Base-by-base conservation (phyloP, 805 yeast genomes). In the Teunomyces lycoperdinae region DNA sequence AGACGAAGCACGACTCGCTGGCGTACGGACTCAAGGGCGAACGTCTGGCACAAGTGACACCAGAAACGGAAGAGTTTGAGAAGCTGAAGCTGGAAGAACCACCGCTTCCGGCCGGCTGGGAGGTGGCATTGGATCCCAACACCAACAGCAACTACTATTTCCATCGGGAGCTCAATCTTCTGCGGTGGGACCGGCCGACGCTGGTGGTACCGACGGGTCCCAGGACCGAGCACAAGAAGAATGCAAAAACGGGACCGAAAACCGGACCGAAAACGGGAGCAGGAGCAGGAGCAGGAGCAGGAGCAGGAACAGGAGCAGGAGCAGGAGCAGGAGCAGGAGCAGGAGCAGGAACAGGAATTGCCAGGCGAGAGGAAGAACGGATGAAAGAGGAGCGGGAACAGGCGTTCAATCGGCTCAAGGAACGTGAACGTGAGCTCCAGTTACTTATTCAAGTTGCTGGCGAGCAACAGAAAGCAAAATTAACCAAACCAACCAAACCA, bases 81-180 rank as follows among this genome's bases (percentile, higher is more conserved):
- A 44, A 46, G 9, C 32, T 44, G 2, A 57, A 50, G 9, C 16
- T 40, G 3, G 51, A 64, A 4, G 61, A 57, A 2, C 24, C 10
- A 0, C 70, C 10, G 1, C 70, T 83, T 26, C 88, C 89, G 1
- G 70, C 70, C 0, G 87, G 87, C 2, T 86, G 94, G 94, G 81
- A 78, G 44, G 71, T 76, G 54, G 82, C 85, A 0, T 62, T 63
- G 20, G 83, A 79, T 50, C 67, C 71, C 4, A 67, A 64, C 28
- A 58, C 79, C 5, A 76, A 77, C 10, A 64, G 64, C 10, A 62
- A 57, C 11, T 84, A 83, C 59, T 87, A 79, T 63, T 85, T 72
- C 64, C 79, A 84, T 61, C 66, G 80, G 39, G 69, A 59, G 5
- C 63, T 70, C 24, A 71, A 73, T 31, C 55, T 67, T 17, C 76